Conservation (phyloP, 1,139 yeast genomes). For the Dujonia santamariae region DNA sequence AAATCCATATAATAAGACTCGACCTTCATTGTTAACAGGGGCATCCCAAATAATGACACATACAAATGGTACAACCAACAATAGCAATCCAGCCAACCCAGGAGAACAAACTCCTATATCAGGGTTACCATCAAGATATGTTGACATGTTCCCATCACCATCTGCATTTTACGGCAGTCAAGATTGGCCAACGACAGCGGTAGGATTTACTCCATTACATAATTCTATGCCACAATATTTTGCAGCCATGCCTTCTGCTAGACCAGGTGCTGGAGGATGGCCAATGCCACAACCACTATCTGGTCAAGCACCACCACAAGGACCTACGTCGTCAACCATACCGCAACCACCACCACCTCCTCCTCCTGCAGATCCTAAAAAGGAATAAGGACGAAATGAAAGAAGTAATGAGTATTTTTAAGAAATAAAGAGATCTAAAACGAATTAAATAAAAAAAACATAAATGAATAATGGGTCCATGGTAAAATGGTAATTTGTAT, state of each 20-base stretch:
- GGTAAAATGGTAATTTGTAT: too few relatives aligned
- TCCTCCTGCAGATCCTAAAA: conserved; percentile 1
- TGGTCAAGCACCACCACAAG: not conserved
- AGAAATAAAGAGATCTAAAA: too few relatives aligned
- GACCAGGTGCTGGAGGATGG: conserved; percentile 5
- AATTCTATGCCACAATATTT: conserved; percentile 25
- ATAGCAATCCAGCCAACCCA: conserved; percentile 14
- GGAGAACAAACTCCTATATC: conserved; percentile 52
- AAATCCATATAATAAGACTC: conserved; percentile 7
- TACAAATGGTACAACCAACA: too few relatives aligned
- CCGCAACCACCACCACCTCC: conserved; percentile 1
- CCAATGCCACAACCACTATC: conserved; percentile 1
- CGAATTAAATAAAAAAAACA: too few relatives aligned
- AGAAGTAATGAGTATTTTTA: too few relatives aligned
- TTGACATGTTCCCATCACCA: conserved; percentile 57
- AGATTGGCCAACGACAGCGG: conserved; percentile 39
- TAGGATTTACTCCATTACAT: conserved; percentile 41
- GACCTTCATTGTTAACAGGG: conserved; percentile 12
- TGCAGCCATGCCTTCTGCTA: conserved; percentile 12
- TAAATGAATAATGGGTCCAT: too few relatives aligned
- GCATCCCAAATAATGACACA: conserved; percentile 3
- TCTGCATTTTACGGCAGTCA: conserved; percentile 47
- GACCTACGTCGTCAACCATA: not conserved
- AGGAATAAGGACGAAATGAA: too few relatives aligned
- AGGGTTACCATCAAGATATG: conserved; percentile 49